phyloP scores from a whole-genome alignment of 305 asterid genomes.

The Fraxinus angustifolia region DNA sequence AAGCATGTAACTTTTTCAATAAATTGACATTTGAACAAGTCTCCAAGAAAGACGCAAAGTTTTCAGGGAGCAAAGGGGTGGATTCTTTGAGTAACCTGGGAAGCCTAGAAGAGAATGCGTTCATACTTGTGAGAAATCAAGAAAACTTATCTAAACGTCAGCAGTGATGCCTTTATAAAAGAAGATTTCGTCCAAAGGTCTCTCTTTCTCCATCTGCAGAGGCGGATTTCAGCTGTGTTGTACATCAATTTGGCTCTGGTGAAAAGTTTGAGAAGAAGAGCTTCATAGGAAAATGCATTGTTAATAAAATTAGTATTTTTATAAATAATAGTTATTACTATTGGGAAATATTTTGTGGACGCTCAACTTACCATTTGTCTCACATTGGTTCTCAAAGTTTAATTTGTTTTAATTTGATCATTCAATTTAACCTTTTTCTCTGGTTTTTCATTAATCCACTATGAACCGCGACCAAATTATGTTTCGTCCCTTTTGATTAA shows the following conservation, averaged over 20 bases:
- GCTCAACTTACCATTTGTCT: background rate
- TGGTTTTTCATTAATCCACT: background rate
- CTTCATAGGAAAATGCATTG: background rate
- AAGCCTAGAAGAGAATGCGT: slow-evolving; percentile 11
- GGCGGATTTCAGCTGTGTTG: background rate
- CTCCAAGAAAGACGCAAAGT: slow-evolving; percentile 34
- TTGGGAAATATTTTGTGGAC: background rate
- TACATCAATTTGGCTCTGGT: background rate
- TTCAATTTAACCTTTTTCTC: background rate
- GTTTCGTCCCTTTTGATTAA: background rate
- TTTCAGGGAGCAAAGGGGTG: slow-evolving; percentile 12
- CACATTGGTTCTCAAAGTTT: background rate
- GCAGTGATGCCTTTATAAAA: background rate
- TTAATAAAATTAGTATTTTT: background rate
- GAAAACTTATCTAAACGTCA: background rate
- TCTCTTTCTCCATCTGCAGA: background rate
- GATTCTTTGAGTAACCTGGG: slow-evolving; percentile 16
- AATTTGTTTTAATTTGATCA: background rate
- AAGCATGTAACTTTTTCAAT: slow-evolving; percentile 42
- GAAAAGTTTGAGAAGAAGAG: background rate
- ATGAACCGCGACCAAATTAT: background rate
- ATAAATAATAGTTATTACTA: background rate
- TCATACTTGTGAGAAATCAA: slow-evolving; percentile 25
- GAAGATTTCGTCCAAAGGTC: background rate
- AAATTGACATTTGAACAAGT: slow-evolving; percentile 26